phyloP scores from a whole-genome alignment of 495 filamentous ascomycete genomes.

The Oidiodendron maius region DNA sequence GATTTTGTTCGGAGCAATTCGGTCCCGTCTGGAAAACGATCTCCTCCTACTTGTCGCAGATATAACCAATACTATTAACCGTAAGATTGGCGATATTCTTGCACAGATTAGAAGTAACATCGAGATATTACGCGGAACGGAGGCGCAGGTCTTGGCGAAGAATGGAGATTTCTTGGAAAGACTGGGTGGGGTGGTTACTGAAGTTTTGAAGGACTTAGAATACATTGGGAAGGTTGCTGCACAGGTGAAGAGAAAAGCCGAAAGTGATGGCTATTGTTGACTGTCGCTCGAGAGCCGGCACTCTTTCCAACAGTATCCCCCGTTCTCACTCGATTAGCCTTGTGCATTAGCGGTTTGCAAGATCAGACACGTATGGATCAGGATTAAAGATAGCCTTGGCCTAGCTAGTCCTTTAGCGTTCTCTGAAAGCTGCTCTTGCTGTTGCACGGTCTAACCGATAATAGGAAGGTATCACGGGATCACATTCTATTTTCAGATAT shows the following conservation, averaged over 20 bases:
- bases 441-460: too few relatives aligned
- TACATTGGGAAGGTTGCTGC: not conserved
- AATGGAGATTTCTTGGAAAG: slow-evolving; percentile 2
- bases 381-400: too few relatives aligned
- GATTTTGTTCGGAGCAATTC: not conserved
- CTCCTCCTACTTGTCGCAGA: not conserved
- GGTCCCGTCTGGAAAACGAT: not conserved
- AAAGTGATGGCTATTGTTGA: not conserved
- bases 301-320: too few relatives aligned
- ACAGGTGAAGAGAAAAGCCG: not conserved
- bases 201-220: not conserved
- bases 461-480: too few relatives aligned
- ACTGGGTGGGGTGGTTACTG: not conserved
- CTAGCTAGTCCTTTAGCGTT: too few relatives aligned
- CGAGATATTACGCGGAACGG: not conserved
- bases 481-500: too few relatives aligned
- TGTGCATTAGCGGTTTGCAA: too few relatives aligned
- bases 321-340: too few relatives aligned
- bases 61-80: not conserved
- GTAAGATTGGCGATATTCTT: not conserved
- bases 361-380: too few relatives aligned
- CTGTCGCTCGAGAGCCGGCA: too few relatives aligned
- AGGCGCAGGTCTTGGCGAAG: slow-evolving; percentile 1
- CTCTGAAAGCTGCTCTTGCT: too few relatives aligned
- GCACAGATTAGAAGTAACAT: not conserved